Evolutionary conservation across 495 filamentous ascomycete species (phyloP), one percentile per base, ranked within the genome.

Genomic region (Lepraria neglecta): DNA sequence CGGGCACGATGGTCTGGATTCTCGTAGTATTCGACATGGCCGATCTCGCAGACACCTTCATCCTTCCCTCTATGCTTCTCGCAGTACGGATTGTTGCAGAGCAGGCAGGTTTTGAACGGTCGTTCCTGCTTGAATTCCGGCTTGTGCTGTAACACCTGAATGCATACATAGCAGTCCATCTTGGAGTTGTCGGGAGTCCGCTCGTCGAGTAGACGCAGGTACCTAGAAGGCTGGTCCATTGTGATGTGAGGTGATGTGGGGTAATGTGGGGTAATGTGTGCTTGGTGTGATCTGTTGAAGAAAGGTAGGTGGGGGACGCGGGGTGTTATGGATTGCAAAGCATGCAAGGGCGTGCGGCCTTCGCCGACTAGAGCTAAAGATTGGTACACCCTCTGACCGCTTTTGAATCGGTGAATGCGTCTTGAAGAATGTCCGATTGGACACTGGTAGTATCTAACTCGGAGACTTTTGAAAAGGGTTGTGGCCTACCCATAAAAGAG

Each of bases 21-120:
- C 12, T 38, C 24, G 38, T 35, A 53, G 38, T 53, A 60, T 14
- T 45, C 40, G 14, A 21, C 48, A 33, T 53, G 58, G 6, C 40
- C 38, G 21, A 60, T 50, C 40, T 35, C 48, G 38, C 58, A 60
- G 24, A 53, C 47, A n/a, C 58, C 58, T 7, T 60, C 38, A 14
- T 60, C 35, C 30, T 31, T n/a, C 24, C 58, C 58, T 27, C 33
- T 43, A 43, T 60, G 58, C 40, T 44, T 60, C 15, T 60, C 48
- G 38, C 58, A 60, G 7, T 43, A 54, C 9, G 48, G 48, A 12
- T 60, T 60, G 7, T 60, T 38, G 40, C 58, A 60, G 11, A 53
- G 48, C 27, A 54, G 48, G 35, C 58, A 54, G 12, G 21, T 54
- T 21, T 60, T 31, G 2, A 47, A 53, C n/a, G 58, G 24, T 51